Base-by-base conservation (phyloP, 2,329 filamentous ascomycete species). In the Aschersonia sp. region DNA sequence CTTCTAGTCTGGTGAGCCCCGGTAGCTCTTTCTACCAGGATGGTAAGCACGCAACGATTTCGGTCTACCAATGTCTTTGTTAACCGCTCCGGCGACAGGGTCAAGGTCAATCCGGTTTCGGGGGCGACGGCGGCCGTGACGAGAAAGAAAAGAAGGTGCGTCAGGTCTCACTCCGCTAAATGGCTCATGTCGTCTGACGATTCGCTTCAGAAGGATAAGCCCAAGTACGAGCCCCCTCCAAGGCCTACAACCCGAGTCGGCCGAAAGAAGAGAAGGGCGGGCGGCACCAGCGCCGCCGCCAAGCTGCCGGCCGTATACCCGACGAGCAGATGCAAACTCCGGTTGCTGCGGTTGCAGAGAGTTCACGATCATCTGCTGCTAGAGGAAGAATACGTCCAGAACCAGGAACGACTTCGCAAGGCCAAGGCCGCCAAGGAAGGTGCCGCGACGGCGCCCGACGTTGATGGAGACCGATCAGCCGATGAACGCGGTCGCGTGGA, bases 371-470 rank as follows among this genome's bases (percentile, higher is more conserved):
- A 98, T 62, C 76, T 98, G 51, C 73, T 98, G 52, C 79, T 98
- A 32, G 92, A 98, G 66, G 92, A 98, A 64, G 92, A 98, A 68
- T 98, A 95, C 56, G 92, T 98, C 52, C 90, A 97, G 73, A 98
- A 98, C 66, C 92, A 98, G 69, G 92, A 98, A 69, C 86, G 87
- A 43, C 73, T 96, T 58, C 83, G 94, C 59, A 96, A 95, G 68
- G 84, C 88, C 53, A 96, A 95, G 75, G 78, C 81, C 1, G 83
- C 79, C 48, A 84, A 86, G 62, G 83, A 84, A 56, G 81, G 78
- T 48, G 71, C 76, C 50, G 76, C 72, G 30, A 72, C 76, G 32
- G 86, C 89, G 54, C 70, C 80, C 50, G 89, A 94, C 57, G 79
- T 84, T 42, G 71, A 81, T 50, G 62, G 66, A 54, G 94, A 98